Percentiles rank a stretch among this genome's conserved stretches.
Evolutionary conservation across 2,329 filamentous ascomycete species (phyloP).

Genomic region (Paracamarosporium sp.): DNA sequence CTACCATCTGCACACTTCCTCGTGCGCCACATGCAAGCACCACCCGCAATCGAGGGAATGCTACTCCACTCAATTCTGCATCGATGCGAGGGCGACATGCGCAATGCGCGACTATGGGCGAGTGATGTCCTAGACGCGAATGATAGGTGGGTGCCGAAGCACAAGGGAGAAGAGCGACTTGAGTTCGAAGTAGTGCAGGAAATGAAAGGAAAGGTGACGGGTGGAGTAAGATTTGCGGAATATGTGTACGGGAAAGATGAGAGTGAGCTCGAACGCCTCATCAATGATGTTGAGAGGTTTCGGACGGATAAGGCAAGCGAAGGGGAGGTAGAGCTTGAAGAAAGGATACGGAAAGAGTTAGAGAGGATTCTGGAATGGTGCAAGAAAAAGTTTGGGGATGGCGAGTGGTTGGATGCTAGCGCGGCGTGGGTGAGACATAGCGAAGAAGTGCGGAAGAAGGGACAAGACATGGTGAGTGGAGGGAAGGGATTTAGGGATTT

Average conservation of each 20-base stretch:
- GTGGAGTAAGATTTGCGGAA: slow-evolving; percentile 11
- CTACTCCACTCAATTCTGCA: slow-evolving; percentile 60
- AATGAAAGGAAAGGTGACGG: slow-evolving; percentile 2
- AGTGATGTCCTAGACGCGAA: slow-evolving; percentile 48
- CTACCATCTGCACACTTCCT: slow-evolving; percentile 60
- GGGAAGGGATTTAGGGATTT: slow-evolving; percentile 55
- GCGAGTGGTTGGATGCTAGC: slow-evolving; percentile 52
- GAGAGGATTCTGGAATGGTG: slow-evolving; percentile 53
- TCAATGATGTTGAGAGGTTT: slow-evolving; percentile 48
- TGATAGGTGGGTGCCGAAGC: slow-evolving; percentile 42
- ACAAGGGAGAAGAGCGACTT: slow-evolving; percentile 23
- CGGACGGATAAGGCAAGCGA: slow-evolving; percentile 36
- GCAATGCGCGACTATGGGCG: slow-evolving; percentile 59
- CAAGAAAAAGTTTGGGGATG: slow-evolving; percentile 53
- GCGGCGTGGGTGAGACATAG: slow-evolving; percentile 51
- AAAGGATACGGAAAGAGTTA: slow-evolving; percentile 47
- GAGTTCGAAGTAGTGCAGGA: slow-evolving; percentile 8
- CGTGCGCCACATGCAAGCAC: slow-evolving; percentile 58
- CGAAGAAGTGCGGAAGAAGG: slow-evolving; percentile 49
- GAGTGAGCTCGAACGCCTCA: slow-evolving; percentile 30
- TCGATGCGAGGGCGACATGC: slow-evolving; percentile 58
- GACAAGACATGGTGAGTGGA: slow-evolving; percentile 53
- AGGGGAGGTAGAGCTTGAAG: slow-evolving; percentile 37
- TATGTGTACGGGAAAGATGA: slow-evolving; percentile 29
- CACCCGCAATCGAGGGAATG: slow-evolving; percentile 59